phyloP scores from a whole-genome alignment of 2,329 filamentous ascomycete genomes.

The Tolypocladium ophioglossoides region DNA sequence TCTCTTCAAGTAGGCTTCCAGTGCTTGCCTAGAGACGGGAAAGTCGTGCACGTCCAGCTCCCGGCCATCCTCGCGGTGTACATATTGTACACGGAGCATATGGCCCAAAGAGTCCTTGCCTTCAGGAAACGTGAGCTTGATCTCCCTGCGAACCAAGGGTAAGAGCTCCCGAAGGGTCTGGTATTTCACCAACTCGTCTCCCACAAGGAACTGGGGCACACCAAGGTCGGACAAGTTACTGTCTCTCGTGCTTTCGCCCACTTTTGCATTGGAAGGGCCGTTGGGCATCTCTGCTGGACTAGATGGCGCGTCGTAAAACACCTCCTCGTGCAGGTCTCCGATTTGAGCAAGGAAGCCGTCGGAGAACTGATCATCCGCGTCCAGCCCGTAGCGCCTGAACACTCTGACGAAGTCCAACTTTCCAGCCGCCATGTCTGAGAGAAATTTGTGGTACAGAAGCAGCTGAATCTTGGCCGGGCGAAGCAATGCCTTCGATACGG shows the following conservation, averaged over 20 bases:
- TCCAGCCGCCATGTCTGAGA: constrained; percentile 65
- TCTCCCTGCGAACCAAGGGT: constrained; percentile 32
- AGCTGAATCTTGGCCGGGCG: constrained; percentile 77
- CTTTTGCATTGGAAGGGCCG: neutral
- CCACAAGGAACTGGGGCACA: neutral
- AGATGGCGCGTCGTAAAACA: constrained; percentile 41
- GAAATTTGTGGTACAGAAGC: constrained; percentile 77
- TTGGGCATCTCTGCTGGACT: constrained; percentile 18
- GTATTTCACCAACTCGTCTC: constrained; percentile 30
- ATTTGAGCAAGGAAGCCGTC: constrained; percentile 72
- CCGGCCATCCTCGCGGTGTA: constrained; percentile 39
- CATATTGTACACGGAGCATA: constrained; percentile 44
- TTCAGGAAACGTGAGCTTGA: constrained; percentile 41
- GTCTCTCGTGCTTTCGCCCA: neutral
- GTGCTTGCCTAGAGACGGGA: constrained; percentile 50
- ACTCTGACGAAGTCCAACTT: constrained; percentile 59
- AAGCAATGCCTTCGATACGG: constrained; percentile 55
- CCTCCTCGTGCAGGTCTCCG: constrained; percentile 54
- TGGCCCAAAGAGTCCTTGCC: constrained; percentile 36
- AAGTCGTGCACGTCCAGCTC: constrained; percentile 49
- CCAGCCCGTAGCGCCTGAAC: constrained; percentile 60
- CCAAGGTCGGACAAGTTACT: too few species aligned
- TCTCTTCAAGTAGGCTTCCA: constrained; percentile 56
- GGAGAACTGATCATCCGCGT: constrained; percentile 57
- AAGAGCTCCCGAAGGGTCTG: constrained; percentile 36